Percentiles rank a stretch among this genome's conserved stretches.
Evolutionary conservation across 2,329 filamentous ascomycete species (phyloP).

Genomic region (Fusarium coffeatum): DNA sequence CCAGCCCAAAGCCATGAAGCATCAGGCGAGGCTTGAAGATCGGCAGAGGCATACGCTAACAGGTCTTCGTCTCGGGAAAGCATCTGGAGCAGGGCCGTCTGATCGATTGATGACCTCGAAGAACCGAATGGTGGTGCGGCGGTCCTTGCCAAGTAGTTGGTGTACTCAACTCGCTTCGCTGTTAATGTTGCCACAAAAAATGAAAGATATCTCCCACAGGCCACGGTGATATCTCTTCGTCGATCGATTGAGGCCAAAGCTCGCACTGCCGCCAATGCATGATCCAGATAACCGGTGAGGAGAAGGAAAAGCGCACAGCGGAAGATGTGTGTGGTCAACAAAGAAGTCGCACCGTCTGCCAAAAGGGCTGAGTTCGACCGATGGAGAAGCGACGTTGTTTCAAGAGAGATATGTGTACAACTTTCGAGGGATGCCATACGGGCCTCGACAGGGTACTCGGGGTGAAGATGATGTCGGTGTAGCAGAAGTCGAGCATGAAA

Average conservation of each 20-base stretch:
- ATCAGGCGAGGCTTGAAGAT: slow-evolving; percentile 83
- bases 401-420: slow-evolving; percentile 78
- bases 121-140: slow-evolving; percentile 49
- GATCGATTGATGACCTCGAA: slow-evolving; percentile 48
- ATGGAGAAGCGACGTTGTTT: slow-evolving; percentile 81
- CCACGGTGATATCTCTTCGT: slow-evolving; percentile 76
- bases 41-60: slow-evolving; percentile 85
- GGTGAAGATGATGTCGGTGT: slow-evolving; percentile 88
- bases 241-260: slow-evolving; percentile 77
- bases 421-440: slow-evolving; percentile 79
- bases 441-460: slow-evolving; percentile 72
- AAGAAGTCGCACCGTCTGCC: slow-evolving; percentile 75
- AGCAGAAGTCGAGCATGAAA: slow-evolving; percentile 87
- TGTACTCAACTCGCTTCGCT: slow-evolving; percentile 62
- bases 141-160: slow-evolving; percentile 52
- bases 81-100: slow-evolving; percentile 49
- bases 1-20: slow-evolving; percentile 86
- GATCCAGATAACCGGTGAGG: slow-evolving; percentile 77
- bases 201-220: slow-evolving; percentile 82
- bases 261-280: slow-evolving; percentile 78
- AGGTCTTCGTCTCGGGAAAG: slow-evolving; percentile 81
- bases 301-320: slow-evolving; percentile 85
- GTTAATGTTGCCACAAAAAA: slow-evolving; percentile 82
- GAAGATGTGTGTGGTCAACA: slow-evolving; percentile 87
- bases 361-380: slow-evolving; percentile 69